Evolutionary conservation across 2,329 filamentous ascomycete genomes (phyloP).

Genomic region (Fusarium pseudoanthophilum): DNA sequence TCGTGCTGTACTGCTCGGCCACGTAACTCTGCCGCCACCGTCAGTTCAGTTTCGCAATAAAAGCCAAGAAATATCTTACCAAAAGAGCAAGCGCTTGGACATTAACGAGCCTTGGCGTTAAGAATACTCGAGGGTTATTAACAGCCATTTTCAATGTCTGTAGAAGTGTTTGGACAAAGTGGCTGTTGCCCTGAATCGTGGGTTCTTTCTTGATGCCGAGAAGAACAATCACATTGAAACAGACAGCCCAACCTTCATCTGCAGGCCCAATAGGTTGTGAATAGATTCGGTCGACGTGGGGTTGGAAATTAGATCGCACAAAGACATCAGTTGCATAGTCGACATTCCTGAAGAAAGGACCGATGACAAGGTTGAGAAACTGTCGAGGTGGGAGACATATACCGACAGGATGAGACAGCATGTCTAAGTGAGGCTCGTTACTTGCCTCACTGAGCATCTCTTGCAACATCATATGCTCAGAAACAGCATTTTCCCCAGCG

Average conservation of each 20-base stretch:
- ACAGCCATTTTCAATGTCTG: constrained; percentile 42
- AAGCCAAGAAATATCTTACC: constrained; percentile 6
- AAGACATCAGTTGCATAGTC: constrained; percentile 44
- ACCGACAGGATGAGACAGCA: constrained; percentile 23
- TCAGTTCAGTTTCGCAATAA: background rate
- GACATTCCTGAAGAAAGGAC: constrained; percentile 40
- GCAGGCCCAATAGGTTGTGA: constrained; percentile 29
- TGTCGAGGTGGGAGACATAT: constrained; percentile 41
- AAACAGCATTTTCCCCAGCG: background rate
- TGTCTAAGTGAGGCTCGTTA: constrained; percentile 38
- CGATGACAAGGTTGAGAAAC: constrained; percentile 41
- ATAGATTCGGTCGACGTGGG: constrained; percentile 41
- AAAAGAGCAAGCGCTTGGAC: constrained; percentile 43
- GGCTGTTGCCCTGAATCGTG: constrained; percentile 34
- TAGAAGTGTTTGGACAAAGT: constrained; percentile 41
- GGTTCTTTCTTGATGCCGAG: constrained; percentile 41
- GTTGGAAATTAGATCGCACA: constrained; percentile 34
- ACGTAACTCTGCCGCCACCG: constrained; percentile 33
- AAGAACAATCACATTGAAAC: constrained; percentile 42
- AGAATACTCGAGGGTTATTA: constrained; percentile 43
- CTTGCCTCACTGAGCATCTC: constrained; percentile 39
- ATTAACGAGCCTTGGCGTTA: constrained; percentile 41
- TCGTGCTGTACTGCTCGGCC: constrained; percentile 43
- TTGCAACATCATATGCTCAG: constrained; percentile 27
- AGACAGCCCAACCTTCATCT: constrained; percentile 43